Evolutionary conservation across 345 rosid genomes (phyloP), one percentile per base, ranked within the genome.

Genomic region (Eucalyptus curtisii): DNA sequence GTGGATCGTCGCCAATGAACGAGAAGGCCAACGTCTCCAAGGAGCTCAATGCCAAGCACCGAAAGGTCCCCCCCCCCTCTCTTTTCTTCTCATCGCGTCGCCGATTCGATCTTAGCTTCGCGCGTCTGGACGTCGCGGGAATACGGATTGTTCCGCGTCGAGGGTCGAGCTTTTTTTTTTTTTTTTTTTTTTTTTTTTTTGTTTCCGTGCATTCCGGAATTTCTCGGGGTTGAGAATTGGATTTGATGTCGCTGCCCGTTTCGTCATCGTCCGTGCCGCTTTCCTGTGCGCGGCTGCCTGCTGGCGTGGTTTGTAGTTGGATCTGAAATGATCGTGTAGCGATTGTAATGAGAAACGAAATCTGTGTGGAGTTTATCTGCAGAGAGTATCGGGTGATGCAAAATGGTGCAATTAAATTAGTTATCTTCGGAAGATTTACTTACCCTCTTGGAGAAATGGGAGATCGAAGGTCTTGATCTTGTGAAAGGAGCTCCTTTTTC

Each of bases 21-120:
- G 96, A 95, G 98, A 97, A 97, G 96, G 99, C 99, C 82, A 95
- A 92, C 96, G 99, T 97, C 88, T 94, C 99, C 87, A 97, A 97
- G 90, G 99, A 97, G 96, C 99, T 96, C 90, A 97, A 97, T 93
- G 99, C 97, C n/a, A 95, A 89, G 89, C 99, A 97, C 91, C 92
- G 97, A 92, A 97, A 96, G 98, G 99, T 97, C 4, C 12, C 10
- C 8, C 2, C 3, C 2, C n/a, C 10, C 20, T 5, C 24, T 52
- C n/a, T 14, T 37, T 17, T 22, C 17, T 8, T 14, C 14, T 44
- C 66, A 45, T 40, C 42, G 11, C 14, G 31, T 5, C 49, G 16
- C 48, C 3, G 47, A 40, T 76, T 37, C 47, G 84, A 40, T 76
- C 33, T 20, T 12, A 37, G 84, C 30, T 76, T 76, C 30, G 16